These are phyloP conservation scores for Agaricus blazei DNA, from an alignment of 768 basidiomycete genomes.

Conservation along the genomic window DNA sequence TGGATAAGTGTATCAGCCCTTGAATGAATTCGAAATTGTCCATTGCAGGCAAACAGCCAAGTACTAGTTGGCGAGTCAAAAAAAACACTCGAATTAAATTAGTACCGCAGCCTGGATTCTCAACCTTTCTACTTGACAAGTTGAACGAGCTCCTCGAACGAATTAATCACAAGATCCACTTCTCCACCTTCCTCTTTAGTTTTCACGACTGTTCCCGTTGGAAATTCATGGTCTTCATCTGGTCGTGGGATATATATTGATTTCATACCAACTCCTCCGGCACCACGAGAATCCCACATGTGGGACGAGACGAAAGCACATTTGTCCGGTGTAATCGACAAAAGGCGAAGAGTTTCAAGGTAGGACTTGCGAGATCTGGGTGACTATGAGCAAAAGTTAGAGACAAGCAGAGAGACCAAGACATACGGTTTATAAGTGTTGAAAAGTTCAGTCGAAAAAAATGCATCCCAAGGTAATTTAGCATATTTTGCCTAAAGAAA, in stretches of 20 bases:
- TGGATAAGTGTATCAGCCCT: too few relatives aligned
- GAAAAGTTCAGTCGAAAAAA: conserved; percentile 59
- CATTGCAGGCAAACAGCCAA: too few relatives aligned
- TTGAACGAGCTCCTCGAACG: conserved; percentile 24
- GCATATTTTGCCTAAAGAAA: conserved; percentile 51
- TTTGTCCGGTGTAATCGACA: conserved; percentile 41
- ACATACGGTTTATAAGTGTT: conserved; percentile 62
- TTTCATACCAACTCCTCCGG: conserved; percentile 46
- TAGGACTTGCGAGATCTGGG: conserved; percentile 49
- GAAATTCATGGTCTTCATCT: conserved; percentile 32
- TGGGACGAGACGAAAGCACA: conserved; percentile 68
- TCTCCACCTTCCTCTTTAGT: conserved; percentile 50
- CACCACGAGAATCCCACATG: conserved; percentile 49
- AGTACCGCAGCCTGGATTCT: neutral
- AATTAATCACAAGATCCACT: conserved; percentile 51
- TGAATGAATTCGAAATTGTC: too few relatives aligned
- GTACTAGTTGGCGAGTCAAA: neutral
- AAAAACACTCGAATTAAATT: neutral
- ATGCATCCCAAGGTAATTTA: conserved; percentile 56
- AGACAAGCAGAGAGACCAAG: neutral
- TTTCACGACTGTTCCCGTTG: conserved; percentile 22
- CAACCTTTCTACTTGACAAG: conserved; percentile 3
- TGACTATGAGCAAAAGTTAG: neutral
- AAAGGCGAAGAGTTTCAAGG: conserved; percentile 40
- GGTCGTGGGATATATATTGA: conserved; percentile 55